Conservation (phyloP, 192 early-diverging fungal genomes). For the Podila epigama region DNA sequence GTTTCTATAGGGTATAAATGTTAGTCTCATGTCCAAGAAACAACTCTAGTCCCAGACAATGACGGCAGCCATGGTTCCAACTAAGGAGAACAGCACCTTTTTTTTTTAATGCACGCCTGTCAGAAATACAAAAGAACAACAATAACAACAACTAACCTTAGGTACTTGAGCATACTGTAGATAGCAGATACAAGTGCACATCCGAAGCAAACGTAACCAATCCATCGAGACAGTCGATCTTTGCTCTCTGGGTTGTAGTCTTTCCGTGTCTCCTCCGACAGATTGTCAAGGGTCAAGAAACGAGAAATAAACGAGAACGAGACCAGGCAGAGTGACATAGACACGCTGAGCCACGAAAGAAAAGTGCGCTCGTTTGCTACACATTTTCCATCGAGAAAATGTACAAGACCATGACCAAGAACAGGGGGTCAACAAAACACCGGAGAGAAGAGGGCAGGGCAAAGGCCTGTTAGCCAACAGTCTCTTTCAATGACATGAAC, state of each 20-base stretch:
- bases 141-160: too few species aligned
- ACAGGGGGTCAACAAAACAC: background rate
- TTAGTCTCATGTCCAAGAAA: background rate
- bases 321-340: conserved; percentile 21
- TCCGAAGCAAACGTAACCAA: conserved; percentile 34
- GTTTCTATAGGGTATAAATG: conserved; percentile 12
- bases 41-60: background rate
- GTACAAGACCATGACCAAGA: background rate
- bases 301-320: conserved; percentile 37
- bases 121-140: too few species aligned
- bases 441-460: background rate
- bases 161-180: conserved; percentile 31
- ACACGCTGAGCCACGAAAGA: conserved; percentile 24
- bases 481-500: background rate
- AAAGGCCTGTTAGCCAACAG: background rate
- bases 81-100: too few species aligned
- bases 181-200: conserved; percentile 12
- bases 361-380: conserved; percentile 43
- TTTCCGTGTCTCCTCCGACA: background rate
- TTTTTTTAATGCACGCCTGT: too few species aligned
- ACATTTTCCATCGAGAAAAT: background rate
- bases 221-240: conserved; percentile 4
- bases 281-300: conserved; percentile 7
- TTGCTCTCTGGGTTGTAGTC: background rate
- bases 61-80: too few species aligned